These are phyloP conservation scores for Calonectria fujianensis DNA, from an alignment of 2,329 filamentous ascomycete genomes.

Conservation along the genomic window DNA sequence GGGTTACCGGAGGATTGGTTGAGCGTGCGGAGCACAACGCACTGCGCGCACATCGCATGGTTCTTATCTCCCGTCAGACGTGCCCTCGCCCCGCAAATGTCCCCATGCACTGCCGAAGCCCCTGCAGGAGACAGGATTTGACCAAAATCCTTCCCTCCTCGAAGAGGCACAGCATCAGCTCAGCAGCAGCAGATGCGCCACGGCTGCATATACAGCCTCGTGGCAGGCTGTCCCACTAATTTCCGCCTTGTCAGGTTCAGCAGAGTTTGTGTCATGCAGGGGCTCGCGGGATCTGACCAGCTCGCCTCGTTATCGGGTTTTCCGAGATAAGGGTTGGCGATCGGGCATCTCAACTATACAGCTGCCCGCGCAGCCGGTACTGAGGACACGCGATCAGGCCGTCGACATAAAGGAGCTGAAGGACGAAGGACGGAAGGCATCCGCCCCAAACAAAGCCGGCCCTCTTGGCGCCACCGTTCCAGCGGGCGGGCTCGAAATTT, in stretches of 20 bases:
- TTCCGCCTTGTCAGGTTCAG: not conserved
- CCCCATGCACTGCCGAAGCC: not conserved
- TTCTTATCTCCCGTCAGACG: slow-evolving; percentile 3
- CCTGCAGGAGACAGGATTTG: slow-evolving; percentile 4
- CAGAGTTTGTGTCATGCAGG: not conserved
- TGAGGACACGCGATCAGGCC: no score
- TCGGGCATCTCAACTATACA: not conserved
- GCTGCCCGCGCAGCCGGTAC: not conserved
- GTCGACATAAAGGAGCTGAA: not conserved
- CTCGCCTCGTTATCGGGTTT: slow-evolving; percentile 8
- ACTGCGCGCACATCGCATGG: not conserved
- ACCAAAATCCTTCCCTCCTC: not conserved
- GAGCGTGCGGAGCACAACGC: not conserved
- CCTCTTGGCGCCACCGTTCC: slow-evolving; percentile 7
- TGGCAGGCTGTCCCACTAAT: not conserved
- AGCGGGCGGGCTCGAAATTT: not conserved
- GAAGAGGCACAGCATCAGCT: not conserved
- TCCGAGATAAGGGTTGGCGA: not conserved
- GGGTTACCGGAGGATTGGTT: not conserved
- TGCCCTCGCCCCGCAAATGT: not conserved
- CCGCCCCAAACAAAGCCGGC: not conserved
- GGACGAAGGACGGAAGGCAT: not conserved
- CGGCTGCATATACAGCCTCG: not conserved
- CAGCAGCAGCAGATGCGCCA: not conserved
- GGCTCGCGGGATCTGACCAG: not conserved